Evolutionary conservation across 768 basidiomycete species (phyloP), one percentile per base, ranked within the genome.

Genomic region (Gautieria morchelliformis): DNA sequence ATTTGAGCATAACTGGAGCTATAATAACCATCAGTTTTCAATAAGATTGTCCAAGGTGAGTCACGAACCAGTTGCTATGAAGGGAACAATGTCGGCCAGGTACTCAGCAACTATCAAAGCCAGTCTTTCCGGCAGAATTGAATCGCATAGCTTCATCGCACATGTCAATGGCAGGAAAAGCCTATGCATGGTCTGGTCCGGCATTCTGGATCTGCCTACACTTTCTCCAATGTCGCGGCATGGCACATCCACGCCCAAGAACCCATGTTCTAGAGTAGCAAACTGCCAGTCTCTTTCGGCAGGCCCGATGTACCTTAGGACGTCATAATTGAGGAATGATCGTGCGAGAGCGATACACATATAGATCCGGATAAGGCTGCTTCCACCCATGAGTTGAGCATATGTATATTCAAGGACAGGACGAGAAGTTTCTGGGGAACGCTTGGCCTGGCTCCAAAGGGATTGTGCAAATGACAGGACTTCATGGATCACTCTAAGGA

Each of bases 81-180:
- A 30, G 10, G 53, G 53, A 19, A 46, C 24, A n/a, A 30, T 44
- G 14, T 44, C 42, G 4, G 53, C 53, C 10, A 44, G 20, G 22
- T 42, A 55, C 6, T 24, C 10, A 9, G 53, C 53, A 17, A 55
- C 40, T n/a, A 22, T 27, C 3, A 19, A 27, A 32, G 53, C 22
- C 44, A 55, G 17, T 15, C 20, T 24, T 30, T 42, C 19, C 8
- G 24, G 53, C 37, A 11, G 11, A 33, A 55, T 45, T 14, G 14
- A 30, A n/a, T 55, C 53, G 42, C 53, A 55, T 19, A 55, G 44
- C 41, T 24, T 55, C 20, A 46, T 27, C 15, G 40, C 53, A 19
- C 53, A 55, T 22, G 53, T 55, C 27, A 55, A 8, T 5, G 53
- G 53, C 40, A 55, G 19, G 30, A 55, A 55, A 7, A 55, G 41